Conservation (phyloP, 192 early-diverging fungal species). For the Backusella luteola region DNA sequence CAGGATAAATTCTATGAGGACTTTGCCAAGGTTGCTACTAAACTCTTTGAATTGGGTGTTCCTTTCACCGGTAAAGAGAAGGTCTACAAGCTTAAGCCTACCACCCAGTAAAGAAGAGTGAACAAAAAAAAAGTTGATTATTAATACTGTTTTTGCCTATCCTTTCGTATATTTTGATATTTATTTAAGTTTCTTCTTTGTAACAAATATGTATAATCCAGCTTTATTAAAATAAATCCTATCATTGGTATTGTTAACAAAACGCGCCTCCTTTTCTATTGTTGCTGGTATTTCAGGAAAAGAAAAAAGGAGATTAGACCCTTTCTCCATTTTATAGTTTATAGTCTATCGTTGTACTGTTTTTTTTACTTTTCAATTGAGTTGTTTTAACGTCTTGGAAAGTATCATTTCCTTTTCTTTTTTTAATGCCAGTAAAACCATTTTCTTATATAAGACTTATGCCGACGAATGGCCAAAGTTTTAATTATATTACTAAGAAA, state of each 20-base stretch:
- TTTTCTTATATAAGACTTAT: background rate
- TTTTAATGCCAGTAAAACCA: background rate
- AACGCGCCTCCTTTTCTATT: background rate
- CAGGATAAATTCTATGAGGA: constrained; percentile 87
- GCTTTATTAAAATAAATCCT: constrained; percentile 6
- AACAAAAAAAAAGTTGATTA: background rate
- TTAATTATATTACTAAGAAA: background rate
- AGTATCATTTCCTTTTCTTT: background rate
- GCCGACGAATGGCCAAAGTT: background rate
- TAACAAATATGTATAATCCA: background rate
- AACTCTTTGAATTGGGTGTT: constrained; percentile 88
- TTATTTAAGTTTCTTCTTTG: constrained; percentile 5
- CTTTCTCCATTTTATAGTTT: background rate
- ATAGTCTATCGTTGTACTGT: background rate
- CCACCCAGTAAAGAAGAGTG: constrained; percentile 38
- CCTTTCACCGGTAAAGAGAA: constrained; percentile 64
- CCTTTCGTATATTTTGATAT: background rate
- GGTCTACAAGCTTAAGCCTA: constrained; percentile 66
- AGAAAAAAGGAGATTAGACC: background rate
- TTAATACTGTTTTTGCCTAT: background rate
- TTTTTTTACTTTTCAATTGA: background rate
- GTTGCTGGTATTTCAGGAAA: background rate
- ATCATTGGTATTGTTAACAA: background rate
- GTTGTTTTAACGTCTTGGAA: background rate
- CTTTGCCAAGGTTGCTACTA: constrained; percentile 80